Conservation (phyloP, 2,329 filamentous ascomycete species). For the Celoporthe dispersa region DNA sequence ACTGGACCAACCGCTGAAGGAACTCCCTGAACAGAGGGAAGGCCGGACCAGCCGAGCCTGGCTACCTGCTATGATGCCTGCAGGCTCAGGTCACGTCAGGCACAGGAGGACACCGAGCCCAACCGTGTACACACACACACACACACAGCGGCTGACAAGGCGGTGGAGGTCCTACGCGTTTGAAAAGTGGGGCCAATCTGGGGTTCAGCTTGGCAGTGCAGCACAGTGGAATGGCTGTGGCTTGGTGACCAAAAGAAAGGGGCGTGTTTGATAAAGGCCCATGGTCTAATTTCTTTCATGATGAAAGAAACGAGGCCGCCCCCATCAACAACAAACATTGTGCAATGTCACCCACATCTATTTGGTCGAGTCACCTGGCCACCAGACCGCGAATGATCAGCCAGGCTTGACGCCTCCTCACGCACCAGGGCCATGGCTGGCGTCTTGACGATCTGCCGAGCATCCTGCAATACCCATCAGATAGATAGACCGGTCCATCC, state of each 20-base stretch:
- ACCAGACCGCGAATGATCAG: not conserved
- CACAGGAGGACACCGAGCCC: not conserved
- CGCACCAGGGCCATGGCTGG: not conserved
- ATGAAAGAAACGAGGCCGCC: constrained; percentile 6
- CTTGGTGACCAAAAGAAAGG: constrained; percentile 9
- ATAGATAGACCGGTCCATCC: not conserved
- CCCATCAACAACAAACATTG: constrained; percentile 6
- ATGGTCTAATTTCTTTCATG: constrained; percentile 14
- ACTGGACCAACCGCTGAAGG: not conserved
- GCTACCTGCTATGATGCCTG: not conserved
- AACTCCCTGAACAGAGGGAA: not conserved
- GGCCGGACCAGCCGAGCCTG: constrained; percentile 5
- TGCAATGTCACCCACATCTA: not conserved
- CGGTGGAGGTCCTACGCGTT: constrained; percentile 13
- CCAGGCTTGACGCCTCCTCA: not conserved
- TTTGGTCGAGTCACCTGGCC: not conserved
- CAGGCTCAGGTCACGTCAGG: not conserved
- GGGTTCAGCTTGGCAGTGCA: constrained; percentile 18
- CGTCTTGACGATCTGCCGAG: not conserved
- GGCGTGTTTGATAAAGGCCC: constrained; percentile 10
- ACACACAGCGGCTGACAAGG: not conserved
- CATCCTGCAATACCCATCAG: not conserved
- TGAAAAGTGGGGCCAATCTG: constrained; percentile 5
- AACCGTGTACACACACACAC: not conserved
- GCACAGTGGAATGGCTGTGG: not conserved